phyloP scores from a whole-genome alignment of 805 yeast species.

The Hanseniaspora thailandica region DNA sequence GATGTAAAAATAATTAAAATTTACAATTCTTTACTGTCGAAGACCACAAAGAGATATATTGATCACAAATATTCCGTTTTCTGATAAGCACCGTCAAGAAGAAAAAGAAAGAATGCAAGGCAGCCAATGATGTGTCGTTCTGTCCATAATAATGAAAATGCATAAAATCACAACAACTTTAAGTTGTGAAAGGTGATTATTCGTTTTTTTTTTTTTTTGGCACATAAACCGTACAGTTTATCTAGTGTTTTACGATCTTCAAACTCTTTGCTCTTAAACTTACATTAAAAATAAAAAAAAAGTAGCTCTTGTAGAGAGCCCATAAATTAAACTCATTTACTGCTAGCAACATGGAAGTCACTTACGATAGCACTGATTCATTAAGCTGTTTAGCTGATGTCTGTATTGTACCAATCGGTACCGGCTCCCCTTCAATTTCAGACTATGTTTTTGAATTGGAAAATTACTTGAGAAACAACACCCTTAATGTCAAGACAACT shows the following conservation, averaged over 20 bases:
- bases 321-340: not conserved
- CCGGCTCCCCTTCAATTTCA: conserved; percentile 64
- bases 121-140: too few species aligned
- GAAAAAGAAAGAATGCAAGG: not conserved
- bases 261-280: too few species aligned
- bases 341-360: not conserved
- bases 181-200: not conserved
- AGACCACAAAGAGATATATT: too few species aligned
- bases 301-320: too few species aligned
- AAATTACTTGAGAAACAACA: conserved; percentile 47
- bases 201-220: not conserved
- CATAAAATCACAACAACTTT: not conserved
- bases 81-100: not conserved
- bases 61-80: too few species aligned
- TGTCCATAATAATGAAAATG: not conserved
- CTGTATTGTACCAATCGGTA: conserved; percentile 80
- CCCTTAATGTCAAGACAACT: conserved; percentile 41
- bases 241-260: too few species aligned
- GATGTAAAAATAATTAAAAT: too few species aligned
- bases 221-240: too few species aligned
- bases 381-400: conserved; percentile 73
- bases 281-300: too few species aligned
- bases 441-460: conserved; percentile 68
- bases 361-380: conserved; percentile 17
- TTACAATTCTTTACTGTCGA: too few species aligned